These are phyloP conservation scores for Raddia guianensis DNA, from an alignment of 176 grass and related monocot genomes.

Conservation along the genomic window DNA sequence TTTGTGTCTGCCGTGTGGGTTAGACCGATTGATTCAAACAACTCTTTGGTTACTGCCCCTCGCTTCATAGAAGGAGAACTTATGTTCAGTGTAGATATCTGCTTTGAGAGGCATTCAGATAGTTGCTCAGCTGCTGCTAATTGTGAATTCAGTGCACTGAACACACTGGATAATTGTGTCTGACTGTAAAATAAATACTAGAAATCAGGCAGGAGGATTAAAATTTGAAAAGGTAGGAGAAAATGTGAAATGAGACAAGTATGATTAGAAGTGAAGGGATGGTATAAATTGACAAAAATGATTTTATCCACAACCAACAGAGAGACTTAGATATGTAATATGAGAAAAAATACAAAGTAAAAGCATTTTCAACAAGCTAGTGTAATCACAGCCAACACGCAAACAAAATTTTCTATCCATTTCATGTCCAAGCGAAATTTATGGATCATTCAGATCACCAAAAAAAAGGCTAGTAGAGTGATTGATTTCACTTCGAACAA, in stretches of 20 bases:
- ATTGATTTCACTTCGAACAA: constrained; percentile 16
- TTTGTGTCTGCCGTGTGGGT: constrained; percentile 48
- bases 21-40: constrained; percentile 95
- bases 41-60: constrained; percentile 61
- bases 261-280: background rate
- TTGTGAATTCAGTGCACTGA: constrained; percentile 88
- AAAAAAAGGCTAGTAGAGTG: constrained; percentile 11
- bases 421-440: constrained; percentile 12
- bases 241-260: constrained; percentile 1
- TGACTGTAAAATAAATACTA: constrained; percentile 56
- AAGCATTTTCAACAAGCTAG: constrained; percentile 16
- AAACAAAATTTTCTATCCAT: background rate
- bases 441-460: background rate
- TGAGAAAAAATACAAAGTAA: constrained; percentile 22
- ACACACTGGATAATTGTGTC: constrained; percentile 80
- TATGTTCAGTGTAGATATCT: constrained; percentile 80
- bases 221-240: background rate
- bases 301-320: background rate
- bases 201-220: constrained; percentile 43
- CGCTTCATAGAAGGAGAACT: constrained; percentile 58
- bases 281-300: background rate
- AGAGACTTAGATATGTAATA: constrained; percentile 1
- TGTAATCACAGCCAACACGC: background rate
- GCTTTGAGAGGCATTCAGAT: constrained; percentile 81
- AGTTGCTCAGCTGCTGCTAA: constrained; percentile 88